These are phyloP conservation scores for Shiraia sp. DNA, from an alignment of 2,329 filamentous ascomycete genomes.

Conservation along the genomic window DNA sequence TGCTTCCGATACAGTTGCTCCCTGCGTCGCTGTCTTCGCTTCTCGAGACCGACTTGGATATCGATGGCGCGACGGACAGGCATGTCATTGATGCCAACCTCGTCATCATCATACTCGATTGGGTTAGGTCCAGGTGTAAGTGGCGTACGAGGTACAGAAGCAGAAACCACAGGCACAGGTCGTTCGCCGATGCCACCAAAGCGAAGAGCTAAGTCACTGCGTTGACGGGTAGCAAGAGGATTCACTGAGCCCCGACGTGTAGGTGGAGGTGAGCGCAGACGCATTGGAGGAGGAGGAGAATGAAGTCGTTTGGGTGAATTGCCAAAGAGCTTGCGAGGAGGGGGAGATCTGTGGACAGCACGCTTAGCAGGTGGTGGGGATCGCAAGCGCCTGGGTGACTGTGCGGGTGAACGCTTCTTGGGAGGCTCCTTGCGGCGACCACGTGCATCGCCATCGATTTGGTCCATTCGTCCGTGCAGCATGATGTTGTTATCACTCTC, in stretches of 20 bases:
- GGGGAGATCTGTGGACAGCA: conserved; percentile 33
- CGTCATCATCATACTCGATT: conserved; percentile 46
- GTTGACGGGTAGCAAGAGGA: conserved; percentile 37
- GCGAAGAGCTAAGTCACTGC: conserved; percentile 46
- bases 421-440: conserved; percentile 36
- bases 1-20: conserved; percentile 92
- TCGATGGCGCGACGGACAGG: conserved; percentile 93
- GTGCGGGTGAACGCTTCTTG: conserved; percentile 51
- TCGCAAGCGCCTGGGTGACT: conserved; percentile 65
- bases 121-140: conserved; percentile 48
- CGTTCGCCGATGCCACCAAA: conserved; percentile 62
- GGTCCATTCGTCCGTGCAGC: conserved; percentile 73
- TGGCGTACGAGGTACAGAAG: conserved; percentile 81
- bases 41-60: conserved; percentile 87
- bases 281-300: conserved; percentile 45
- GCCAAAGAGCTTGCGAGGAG: conserved; percentile 63
- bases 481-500: conserved; percentile 70
- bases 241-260: conserved; percentile 51
- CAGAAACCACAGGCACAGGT: conserved; percentile 74
- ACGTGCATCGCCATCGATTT: conserved; percentile 58
- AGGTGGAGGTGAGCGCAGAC: conserved; percentile 70
- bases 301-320: conserved; percentile 70
- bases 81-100: conserved; percentile 48
- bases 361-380: conserved; percentile 53
- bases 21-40: conserved; percentile 88